A percentile compares a stretch with the other conserved stretches of the same genome.
These are phyloP conservation scores for Penicillium capsulatum DNA, from an alignment of 2,329 filamentous ascomycete genomes.

Conservation along the genomic window DNA sequence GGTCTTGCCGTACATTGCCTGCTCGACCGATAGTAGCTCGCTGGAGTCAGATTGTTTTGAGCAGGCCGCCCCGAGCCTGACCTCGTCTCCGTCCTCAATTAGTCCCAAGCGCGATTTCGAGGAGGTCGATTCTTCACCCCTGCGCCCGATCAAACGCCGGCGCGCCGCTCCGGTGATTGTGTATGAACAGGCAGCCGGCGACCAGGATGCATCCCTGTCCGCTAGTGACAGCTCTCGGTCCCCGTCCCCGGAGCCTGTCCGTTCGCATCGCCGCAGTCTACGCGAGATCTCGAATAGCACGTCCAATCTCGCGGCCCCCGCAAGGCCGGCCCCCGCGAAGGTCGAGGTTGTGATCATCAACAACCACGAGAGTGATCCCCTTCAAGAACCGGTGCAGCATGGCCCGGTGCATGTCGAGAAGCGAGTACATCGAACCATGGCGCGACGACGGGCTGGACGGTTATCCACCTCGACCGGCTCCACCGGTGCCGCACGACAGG, in stretches of 20 bases:
- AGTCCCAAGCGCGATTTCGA: constrained; percentile 20
- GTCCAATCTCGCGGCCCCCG: not conserved
- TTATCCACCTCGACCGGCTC: constrained; percentile 6
- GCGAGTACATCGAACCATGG: constrained; percentile 14
- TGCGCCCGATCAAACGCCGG: constrained; percentile 24
- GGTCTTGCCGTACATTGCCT: constrained; percentile 14
- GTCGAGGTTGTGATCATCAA: constrained; percentile 35
- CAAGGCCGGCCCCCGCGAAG: constrained; percentile 6
- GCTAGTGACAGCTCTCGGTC: constrained; percentile 2
- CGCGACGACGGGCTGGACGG: constrained; percentile 14
- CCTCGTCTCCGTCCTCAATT: constrained; percentile 29
- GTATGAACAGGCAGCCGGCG: constrained; percentile 7
- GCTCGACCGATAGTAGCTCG: constrained; percentile 26
- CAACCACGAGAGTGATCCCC: constrained; percentile 7
- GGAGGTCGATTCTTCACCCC: constrained; percentile 11
- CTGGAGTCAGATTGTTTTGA: constrained; percentile 17
- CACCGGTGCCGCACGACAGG: constrained; percentile 1
- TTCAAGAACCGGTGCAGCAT: constrained; percentile 1
- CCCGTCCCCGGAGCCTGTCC: constrained; percentile 9
- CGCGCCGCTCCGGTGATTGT: constrained; percentile 17
- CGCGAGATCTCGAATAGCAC: constrained; percentile 17
- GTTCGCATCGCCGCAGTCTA: constrained; percentile 13
- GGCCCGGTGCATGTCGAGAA: constrained; percentile 12
- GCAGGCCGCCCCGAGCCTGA: constrained; percentile 25
- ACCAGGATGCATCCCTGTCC: constrained; percentile 1